phyloP scores from a whole-genome alignment of 108 stramenopile genomes.

The Mayamaea pseudoterrestris region DNA sequence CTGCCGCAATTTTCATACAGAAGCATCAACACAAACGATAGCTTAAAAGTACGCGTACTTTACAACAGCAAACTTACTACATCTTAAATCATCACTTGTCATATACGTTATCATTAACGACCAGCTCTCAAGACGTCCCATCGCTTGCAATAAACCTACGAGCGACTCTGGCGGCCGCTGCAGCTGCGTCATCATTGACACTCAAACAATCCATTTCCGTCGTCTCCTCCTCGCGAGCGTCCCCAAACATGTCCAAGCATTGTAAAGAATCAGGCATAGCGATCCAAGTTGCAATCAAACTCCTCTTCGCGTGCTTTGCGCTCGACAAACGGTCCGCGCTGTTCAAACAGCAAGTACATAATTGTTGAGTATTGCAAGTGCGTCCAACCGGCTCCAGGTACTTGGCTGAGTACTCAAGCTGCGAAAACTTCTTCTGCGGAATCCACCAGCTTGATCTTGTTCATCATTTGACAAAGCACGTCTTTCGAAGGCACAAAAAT shows the following conservation, averaged over 20 bases:
- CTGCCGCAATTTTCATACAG: too few species aligned
- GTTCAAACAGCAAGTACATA: slow-evolving; percentile 92
- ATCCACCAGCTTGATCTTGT: slow-evolving; percentile 83
- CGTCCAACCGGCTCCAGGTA: slow-evolving; percentile 92
- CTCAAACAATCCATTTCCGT: slow-evolving; percentile 84
- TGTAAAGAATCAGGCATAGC: slow-evolving; percentile 88
- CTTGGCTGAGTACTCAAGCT: slow-evolving; percentile 70
- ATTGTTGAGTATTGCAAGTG: slow-evolving; percentile 96
- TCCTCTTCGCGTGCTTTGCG: slow-evolving; percentile 87
- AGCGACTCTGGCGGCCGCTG: too few species aligned
- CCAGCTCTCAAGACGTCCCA: not conserved
- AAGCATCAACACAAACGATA: too few species aligned
- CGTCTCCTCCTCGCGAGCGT: slow-evolving; percentile 74
- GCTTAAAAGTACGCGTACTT: too few species aligned
- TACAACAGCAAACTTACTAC: too few species aligned
- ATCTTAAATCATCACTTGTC: too few species aligned
- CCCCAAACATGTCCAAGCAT: slow-evolving; percentile 88
- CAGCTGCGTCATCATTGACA: slow-evolving; percentile 68
- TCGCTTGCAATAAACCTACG: too few species aligned
- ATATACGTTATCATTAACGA: not conserved
- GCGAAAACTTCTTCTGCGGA: slow-evolving; percentile 74
- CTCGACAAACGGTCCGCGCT: slow-evolving; percentile 89
- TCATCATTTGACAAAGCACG: slow-evolving; percentile 96
- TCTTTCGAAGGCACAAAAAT: slow-evolving; percentile 92
- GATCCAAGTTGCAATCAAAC: slow-evolving; percentile 95